Conservation (phyloP, 345 rosid genomes). For the Hibiscus syriacus region DNA sequence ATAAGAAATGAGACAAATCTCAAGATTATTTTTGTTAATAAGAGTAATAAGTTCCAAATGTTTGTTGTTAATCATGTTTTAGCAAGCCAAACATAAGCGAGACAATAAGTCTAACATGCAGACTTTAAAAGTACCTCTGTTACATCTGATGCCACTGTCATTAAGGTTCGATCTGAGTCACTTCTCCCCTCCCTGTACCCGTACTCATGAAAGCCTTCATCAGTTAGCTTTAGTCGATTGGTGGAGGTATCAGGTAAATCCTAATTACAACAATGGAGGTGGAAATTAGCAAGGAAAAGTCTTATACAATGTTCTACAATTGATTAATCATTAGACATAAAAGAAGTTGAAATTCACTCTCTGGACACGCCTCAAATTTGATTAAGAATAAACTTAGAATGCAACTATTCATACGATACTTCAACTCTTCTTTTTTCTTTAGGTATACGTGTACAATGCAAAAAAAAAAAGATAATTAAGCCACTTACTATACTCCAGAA, state of each 20-base stretch:
- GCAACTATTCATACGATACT: background rate
- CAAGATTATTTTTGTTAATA: background rate
- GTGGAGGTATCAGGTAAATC: constrained; percentile 31
- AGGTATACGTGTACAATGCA: background rate
- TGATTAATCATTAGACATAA: background rate
- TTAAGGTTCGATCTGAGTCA: constrained; percentile 39
- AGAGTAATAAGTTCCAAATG: background rate
- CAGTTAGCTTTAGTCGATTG: constrained; percentile 21
- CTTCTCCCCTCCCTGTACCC: constrained; percentile 30
- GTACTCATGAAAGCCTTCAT: constrained; percentile 34
- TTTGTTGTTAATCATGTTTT: background rate
- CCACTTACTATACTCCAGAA: background rate
- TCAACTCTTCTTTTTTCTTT: background rate
- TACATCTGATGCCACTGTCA: constrained; percentile 32
- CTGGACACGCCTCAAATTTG: background rate
- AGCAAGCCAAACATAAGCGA: background rate
- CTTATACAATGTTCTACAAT: background rate
- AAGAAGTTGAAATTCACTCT: background rate
- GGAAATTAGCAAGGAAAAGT: background rate
- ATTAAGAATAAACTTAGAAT: background rate
- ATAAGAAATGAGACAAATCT: constrained; percentile 15
- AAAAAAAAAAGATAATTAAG: background rate
- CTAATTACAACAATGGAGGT: constrained; percentile 20
- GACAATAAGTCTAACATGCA: background rate
- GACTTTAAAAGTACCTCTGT: constrained; percentile 45